Evolutionary conservation across 2,329 filamentous ascomycete genomes (phyloP).

Genomic region (Clathrospora elynae): DNA sequence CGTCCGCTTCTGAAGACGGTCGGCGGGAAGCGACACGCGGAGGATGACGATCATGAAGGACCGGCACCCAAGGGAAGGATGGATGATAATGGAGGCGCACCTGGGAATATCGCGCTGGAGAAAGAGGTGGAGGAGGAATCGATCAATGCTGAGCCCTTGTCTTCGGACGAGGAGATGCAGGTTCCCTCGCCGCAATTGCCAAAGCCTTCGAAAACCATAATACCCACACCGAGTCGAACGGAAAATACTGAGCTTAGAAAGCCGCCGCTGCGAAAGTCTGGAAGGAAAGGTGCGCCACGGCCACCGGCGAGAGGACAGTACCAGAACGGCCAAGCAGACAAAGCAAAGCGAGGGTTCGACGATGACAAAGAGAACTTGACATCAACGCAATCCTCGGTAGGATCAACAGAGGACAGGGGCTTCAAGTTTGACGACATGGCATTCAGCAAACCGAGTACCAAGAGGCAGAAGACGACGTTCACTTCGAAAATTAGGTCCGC

Average conservation of each 20-base stretch:
- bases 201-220: constrained; percentile 5
- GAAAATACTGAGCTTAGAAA: constrained; percentile 13
- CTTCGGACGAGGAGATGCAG: constrained; percentile 28
- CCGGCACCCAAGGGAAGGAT: constrained; percentile 13
- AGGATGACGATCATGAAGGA: constrained; percentile 45
- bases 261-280: constrained; percentile 4
- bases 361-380: constrained; percentile 26
- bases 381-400: constrained; percentile 12
- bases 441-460: too few relatives aligned
- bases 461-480: too few relatives aligned
- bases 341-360: constrained; percentile 8
- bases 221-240: constrained; percentile 1
- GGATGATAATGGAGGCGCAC: neutral
- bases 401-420: neutral
- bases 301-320: constrained; percentile 15
- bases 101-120: neutral
- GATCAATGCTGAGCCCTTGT: constrained; percentile 29
- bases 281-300: neutral
- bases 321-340: constrained; percentile 14
- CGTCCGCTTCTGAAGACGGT: constrained; percentile 40
- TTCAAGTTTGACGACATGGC: too few relatives aligned
- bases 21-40: constrained; percentile 44
- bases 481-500: too few relatives aligned
- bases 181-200: constrained; percentile 7
- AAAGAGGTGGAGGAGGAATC: constrained; percentile 10